Percentiles rank a stretch among this genome's conserved stretches.
Evolutionary conservation across 2,329 filamentous ascomycete genomes (phyloP).

Genomic region (Colletotrichum navitas): DNA sequence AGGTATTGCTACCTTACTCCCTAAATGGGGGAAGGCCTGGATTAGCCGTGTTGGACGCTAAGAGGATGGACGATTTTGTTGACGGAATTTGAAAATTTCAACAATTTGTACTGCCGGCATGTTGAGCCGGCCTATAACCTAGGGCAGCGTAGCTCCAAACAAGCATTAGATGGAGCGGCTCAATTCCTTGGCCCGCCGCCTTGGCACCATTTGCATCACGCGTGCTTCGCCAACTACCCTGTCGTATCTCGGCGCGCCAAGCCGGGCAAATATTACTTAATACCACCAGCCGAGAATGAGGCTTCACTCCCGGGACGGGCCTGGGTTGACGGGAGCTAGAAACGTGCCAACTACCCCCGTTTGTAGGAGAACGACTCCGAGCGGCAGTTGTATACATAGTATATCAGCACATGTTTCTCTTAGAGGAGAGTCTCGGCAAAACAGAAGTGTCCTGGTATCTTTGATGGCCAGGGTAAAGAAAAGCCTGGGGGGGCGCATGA

Average conservation of each 20-base stretch:
- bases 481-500: neutral
- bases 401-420: neutral
- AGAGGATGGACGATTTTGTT: neutral
- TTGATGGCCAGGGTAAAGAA: neutral
- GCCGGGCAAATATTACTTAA: conserved; percentile 3
- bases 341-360: neutral
- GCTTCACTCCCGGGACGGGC: conserved; percentile 8
- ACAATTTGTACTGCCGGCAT: too few relatives aligned
- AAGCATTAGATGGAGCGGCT: neutral
- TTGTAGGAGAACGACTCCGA: neutral
- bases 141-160: neutral
- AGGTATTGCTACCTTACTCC: neutral
- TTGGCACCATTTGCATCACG: conserved; percentile 1
- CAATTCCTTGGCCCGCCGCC: neutral
- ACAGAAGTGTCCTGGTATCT: neutral
- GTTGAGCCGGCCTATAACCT: neutral
- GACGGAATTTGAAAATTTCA: neutral
- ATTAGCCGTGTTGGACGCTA: neutral
- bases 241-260: conserved; percentile 6
- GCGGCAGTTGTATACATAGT: neutral
- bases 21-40: neutral
- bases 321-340: conserved; percentile 2
- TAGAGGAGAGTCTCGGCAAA: neutral
- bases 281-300: conserved; percentile 12
- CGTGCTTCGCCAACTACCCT: neutral